A percentile compares a stretch with the other conserved stretches of the same genome.
Evolutionary conservation across 2,329 filamentous ascomycete species (phyloP).

Genomic region (Colletotrichum magnum): DNA sequence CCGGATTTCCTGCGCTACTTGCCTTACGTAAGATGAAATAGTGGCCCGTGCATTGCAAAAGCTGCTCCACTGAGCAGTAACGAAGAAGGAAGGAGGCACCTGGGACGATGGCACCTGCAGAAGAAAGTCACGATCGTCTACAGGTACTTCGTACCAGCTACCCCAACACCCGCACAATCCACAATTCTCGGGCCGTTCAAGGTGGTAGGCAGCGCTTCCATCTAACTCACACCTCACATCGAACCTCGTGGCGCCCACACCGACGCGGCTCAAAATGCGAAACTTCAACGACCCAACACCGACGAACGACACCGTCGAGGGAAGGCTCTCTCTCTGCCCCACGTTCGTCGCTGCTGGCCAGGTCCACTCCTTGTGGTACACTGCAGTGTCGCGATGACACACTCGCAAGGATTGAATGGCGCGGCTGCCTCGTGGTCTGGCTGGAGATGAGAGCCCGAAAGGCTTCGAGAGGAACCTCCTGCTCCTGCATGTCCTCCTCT

Average conservation of each 20-base stretch:
- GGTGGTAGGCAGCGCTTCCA: neutral
- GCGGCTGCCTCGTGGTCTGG: neutral
- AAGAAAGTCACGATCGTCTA: conserved; percentile 21
- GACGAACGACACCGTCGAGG: neutral
- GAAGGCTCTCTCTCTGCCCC: neutral
- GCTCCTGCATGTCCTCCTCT: too few species aligned
- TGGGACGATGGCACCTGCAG: neutral
- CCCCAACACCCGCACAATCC: conserved; percentile 1
- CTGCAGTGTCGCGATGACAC: neutral
- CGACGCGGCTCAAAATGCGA: conserved; percentile 12
- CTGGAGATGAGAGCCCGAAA: too few species aligned
- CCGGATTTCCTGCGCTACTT: neutral
- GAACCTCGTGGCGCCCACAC: conserved; percentile 8
- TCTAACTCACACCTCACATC: neutral
- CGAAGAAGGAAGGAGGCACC: neutral
- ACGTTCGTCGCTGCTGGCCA: neutral
- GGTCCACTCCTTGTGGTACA: neutral
- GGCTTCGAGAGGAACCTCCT: neutral
- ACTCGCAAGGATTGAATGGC: neutral
- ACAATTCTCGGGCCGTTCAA: conserved; percentile 1
- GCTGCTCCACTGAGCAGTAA: neutral
- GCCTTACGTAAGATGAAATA: neutral
- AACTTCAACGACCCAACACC: neutral
- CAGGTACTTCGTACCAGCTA: neutral
- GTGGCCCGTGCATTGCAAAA: neutral